Percentiles rank a stretch among this genome's conserved stretches.
phyloP scores from a whole-genome alignment of 192 early-diverging fungal species.

The Umbelopsis isabellina region DNA sequence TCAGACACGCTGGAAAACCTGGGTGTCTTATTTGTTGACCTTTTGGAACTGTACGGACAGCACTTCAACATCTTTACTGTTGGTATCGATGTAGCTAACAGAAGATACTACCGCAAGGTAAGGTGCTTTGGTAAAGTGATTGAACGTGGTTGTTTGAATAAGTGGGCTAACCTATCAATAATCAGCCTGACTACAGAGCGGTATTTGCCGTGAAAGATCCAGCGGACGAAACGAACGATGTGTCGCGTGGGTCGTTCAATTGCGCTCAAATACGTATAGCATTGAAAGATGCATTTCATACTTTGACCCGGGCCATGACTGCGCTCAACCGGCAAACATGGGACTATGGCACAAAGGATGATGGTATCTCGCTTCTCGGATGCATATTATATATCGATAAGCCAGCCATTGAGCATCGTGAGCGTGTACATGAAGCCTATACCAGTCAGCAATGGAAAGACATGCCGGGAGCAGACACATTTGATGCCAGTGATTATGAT shows the following conservation, averaged over 20 bases:
- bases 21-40: conserved; percentile 88
- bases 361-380: conserved; percentile 1
- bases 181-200: conserved; percentile 24
- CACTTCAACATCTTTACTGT: conserved; percentile 72
- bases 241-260: conserved; percentile 30
- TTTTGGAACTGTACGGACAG: conserved; percentile 90
- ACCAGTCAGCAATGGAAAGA: conserved; percentile 15
- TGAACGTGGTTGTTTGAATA: conserved; percentile 29
- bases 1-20: conserved; percentile 74
- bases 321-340: conserved; percentile 4
- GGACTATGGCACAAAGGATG: background rate
- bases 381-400: conserved; percentile 1
- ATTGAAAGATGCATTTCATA: background rate
- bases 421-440: background rate
- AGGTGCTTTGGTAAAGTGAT: background rate
- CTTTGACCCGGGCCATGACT: background rate
- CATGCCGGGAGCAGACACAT: conserved; percentile 3
- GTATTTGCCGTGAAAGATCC: conserved; percentile 62
- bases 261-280: background rate
- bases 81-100: conserved; percentile 62
- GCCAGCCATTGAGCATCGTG: background rate
- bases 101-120: conserved; percentile 58
- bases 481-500: conserved; percentile 8
- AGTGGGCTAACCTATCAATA: conserved; percentile 25
- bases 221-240: conserved; percentile 55